Conservation (phyloP, 129 eudicot species). For the Lactuca sativa region DNA sequence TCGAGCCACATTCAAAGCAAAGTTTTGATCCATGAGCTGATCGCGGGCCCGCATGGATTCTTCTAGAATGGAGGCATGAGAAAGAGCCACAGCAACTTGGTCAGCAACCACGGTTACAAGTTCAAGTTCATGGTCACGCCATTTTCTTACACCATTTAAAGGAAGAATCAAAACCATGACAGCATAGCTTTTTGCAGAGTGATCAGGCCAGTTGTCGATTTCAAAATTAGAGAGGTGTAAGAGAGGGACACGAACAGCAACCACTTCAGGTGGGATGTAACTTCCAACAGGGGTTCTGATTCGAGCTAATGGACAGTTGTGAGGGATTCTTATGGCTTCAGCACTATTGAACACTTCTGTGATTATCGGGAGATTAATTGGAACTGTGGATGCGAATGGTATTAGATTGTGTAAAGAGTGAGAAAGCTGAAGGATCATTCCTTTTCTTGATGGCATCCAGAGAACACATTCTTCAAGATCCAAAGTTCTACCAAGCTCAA, state of each 20-base stretch:
- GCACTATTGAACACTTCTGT: constrained; percentile 52
- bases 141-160: constrained; percentile 54
- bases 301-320: constrained; percentile 52
- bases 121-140: constrained; percentile 67
- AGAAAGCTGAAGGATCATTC: constrained; percentile 50
- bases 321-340: constrained; percentile 49
- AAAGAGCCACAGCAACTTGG: constrained; percentile 81
- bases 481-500: constrained; percentile 60
- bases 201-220: constrained; percentile 49
- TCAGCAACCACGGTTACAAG: constrained; percentile 73
- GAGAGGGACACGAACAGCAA: constrained; percentile 67
- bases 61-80: constrained; percentile 68
- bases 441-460: constrained; percentile 67
- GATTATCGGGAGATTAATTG: constrained; percentile 49
- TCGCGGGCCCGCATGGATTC: constrained; percentile 68
- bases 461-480: constrained; percentile 62
- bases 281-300: constrained; percentile 42
- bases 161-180: constrained; percentile 72
- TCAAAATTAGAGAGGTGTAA: constrained; percentile 45
- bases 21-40: constrained; percentile 65
- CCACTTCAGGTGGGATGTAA: constrained; percentile 51
- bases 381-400: constrained; percentile 41
- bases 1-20: constrained; percentile 57
- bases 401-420: constrained; percentile 47
- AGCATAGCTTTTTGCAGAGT: constrained; percentile 57